These are phyloP conservation scores for Leucaena leucocephala DNA, from an alignment of 306 rosid species.

Conservation along the genomic window DNA sequence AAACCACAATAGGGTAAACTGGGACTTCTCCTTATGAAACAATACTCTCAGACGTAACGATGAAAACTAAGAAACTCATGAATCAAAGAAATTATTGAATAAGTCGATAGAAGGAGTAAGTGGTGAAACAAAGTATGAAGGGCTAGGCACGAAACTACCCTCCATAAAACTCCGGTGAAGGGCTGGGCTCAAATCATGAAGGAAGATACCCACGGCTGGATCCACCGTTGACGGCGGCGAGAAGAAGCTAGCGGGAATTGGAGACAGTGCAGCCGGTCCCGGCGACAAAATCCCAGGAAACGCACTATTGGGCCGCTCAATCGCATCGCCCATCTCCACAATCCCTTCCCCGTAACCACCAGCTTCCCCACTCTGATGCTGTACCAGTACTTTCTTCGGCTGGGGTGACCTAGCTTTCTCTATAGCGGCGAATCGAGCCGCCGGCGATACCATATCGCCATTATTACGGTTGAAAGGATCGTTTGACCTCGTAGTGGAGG, in stretches of 20 bases:
- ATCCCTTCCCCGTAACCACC: constrained; percentile 7
- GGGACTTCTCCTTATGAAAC: not conserved
- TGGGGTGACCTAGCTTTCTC: constrained; percentile 44
- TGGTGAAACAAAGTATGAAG: constrained; percentile 55
- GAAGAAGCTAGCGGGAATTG: constrained; percentile 52
- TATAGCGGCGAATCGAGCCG: constrained; percentile 37
- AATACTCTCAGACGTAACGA: not conserved
- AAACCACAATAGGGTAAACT: not conserved
- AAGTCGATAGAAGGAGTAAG: constrained; percentile 49
- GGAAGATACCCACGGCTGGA: constrained; percentile 44
- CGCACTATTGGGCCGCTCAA: constrained; percentile 3
- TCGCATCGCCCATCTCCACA: constrained; percentile 17
- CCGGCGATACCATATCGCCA: constrained; percentile 35
- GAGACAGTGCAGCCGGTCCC: constrained; percentile 49
- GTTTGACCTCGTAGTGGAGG: not conserved
- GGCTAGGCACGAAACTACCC: constrained; percentile 58
- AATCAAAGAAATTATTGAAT: constrained; percentile 60
- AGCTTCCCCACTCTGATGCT: not conserved
- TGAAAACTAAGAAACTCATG: not conserved
- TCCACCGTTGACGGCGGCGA: constrained; percentile 42
- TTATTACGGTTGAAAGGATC: not conserved
- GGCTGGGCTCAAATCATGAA: constrained; percentile 62
- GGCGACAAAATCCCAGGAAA: constrained; percentile 65
- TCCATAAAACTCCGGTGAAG: constrained; percentile 49
- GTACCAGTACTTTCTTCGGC: not conserved